Evolutionary conservation across 768 basidiomycete species (phyloP).

Genomic region (Gelatoporia subvermispora): DNA sequence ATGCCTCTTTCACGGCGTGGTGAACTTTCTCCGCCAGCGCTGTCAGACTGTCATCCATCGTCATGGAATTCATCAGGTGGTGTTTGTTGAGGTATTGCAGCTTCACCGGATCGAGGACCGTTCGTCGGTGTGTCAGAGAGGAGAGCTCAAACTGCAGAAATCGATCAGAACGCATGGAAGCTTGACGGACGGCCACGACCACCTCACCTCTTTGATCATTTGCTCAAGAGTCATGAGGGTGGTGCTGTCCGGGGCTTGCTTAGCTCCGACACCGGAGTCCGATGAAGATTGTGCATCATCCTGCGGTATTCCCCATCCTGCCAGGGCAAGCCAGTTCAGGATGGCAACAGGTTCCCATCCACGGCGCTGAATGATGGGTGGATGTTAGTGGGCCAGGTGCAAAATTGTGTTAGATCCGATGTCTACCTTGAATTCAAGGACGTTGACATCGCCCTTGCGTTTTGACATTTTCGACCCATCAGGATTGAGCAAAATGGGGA

Average conservation of each 20-base stretch:
- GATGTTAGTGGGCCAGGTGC: too few species aligned
- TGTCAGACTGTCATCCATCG: conserved; percentile 45
- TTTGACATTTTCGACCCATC: conserved; percentile 96
- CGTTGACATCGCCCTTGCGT: conserved; percentile 83
- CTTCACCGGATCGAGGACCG: conserved; percentile 75
- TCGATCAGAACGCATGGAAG: neutral
- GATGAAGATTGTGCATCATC: conserved; percentile 16
- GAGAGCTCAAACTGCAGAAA: conserved; percentile 72
- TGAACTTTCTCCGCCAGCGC: conserved; percentile 51
- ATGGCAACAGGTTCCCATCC: conserved; percentile 91
- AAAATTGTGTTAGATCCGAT: neutral
- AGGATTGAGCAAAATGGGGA: conserved; percentile 84
- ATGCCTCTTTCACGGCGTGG: conserved; percentile 46
- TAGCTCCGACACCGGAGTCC: conserved; percentile 3
- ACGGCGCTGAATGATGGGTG: conserved; percentile 42
- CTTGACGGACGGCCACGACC: neutral
- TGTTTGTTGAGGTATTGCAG: conserved; percentile 87
- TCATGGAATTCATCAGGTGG: conserved; percentile 59
- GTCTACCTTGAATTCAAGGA: conserved; percentile 77
- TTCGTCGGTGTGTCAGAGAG: conserved; percentile 74
- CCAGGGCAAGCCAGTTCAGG: conserved; percentile 88
- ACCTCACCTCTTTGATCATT: conserved; percentile 58
- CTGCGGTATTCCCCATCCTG: conserved; percentile 82
- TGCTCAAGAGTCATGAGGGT: conserved; percentile 53
- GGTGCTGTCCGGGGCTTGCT: conserved; percentile 61